Evolutionary conservation across 345 rosid genomes (phyloP), one percentile per base, ranked within the genome.

Genomic region (Lumnitzera littorea): DNA sequence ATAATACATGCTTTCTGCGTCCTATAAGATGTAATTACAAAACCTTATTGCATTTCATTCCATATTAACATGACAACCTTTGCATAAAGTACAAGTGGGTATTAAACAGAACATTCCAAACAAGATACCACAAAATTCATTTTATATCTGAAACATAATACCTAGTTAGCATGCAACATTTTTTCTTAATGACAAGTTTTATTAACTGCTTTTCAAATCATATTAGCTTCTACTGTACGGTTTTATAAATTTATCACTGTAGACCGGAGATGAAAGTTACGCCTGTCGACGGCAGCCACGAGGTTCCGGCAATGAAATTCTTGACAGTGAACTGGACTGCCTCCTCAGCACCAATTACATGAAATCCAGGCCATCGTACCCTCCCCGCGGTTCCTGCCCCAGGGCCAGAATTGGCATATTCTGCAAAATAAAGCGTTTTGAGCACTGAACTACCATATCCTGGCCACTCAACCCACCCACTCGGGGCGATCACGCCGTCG

Each of bases 401-500:
- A 0, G 84, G 74, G 3, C 91, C 91, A 0, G 46, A 46, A 43
- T 85, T 85, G 0, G 70, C 54, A 29, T 65, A 85, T 61, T 85
- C 91, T 0, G 80, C 91, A 59, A 78, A 85, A 31, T 82, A 85
- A 9, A 82, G 60, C 0, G 80, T 67, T 23, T 72, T 73, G 53
- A 27, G 49, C 25, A 15, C 69, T 24, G 46, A 68, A 50, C 63
- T 54, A 12, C 69, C 75, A 2, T 17, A 56, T 36, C 79, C 84
- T 2, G 87, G 86, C 98, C 96, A 91, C 75, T 78, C 76, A 6
- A 76, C 41, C 98, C 96, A 91, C 11, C 95, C 98, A 46, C 62
- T 79, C 3, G 82, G 51, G 0, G 80, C 65, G 13, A 88, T 68
- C 6, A 54, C 64, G 2, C 72, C 80, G 2, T 80, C 96, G 0